Evolutionary conservation across 1,139 yeast genomes (phyloP).

Genomic region (Debaryomycetaceae sp.): DNA sequence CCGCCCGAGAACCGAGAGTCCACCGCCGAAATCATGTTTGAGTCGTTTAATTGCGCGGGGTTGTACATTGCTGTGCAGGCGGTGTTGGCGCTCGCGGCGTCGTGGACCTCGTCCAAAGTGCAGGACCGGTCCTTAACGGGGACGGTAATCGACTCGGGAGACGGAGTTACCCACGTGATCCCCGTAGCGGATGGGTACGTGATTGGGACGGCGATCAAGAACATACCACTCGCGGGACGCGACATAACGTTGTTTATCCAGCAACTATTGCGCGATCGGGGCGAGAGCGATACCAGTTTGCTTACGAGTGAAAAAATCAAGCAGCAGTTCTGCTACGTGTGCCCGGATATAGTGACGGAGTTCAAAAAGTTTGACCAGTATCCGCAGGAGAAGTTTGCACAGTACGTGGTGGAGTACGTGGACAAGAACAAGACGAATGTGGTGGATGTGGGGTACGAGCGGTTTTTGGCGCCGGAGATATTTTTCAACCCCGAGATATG

Average conservation of each 20-base stretch:
- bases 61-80: conserved; percentile 98
- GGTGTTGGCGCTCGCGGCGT: conserved; percentile 94
- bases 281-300: conserved; percentile 86
- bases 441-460: conserved; percentile 94
- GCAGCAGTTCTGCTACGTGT: conserved; percentile 93
- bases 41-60: conserved; percentile 97
- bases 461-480: conserved; percentile 96
- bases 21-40: conserved; percentile 98
- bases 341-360: conserved; percentile 96
- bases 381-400: conserved; percentile 82
- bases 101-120: conserved; percentile 96
- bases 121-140: conserved; percentile 94
- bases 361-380: conserved; percentile 90
- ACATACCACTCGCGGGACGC: conserved; percentile 97
- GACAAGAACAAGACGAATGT: conserved; percentile 57
- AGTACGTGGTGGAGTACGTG: conserved; percentile 73
- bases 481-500: conserved; percentile 98
- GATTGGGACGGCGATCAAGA: conserved; percentile 92
- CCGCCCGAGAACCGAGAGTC: conserved; percentile 98
- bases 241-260: conserved; percentile 93
- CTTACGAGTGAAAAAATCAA: conserved; percentile 95
- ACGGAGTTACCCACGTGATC: conserved; percentile 96
- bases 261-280: conserved; percentile 88
- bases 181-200: conserved; percentile 99
- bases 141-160: conserved; percentile 96